Evolutionary conservation across 2,329 filamentous ascomycete species (phyloP).

Genomic region (Penicillium sp.): DNA sequence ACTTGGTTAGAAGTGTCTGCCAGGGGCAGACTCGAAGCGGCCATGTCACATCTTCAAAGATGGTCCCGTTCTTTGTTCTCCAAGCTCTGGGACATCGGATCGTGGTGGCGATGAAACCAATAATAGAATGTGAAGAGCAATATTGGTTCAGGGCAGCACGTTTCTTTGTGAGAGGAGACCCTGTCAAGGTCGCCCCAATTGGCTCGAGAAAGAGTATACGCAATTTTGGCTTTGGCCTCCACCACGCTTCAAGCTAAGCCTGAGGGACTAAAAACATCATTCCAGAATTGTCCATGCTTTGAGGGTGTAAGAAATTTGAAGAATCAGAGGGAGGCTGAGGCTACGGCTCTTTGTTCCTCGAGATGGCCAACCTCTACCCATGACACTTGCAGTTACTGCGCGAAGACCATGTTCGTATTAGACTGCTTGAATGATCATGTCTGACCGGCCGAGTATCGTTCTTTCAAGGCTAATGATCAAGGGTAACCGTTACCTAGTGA

Average conservation of each 20-base stretch:
- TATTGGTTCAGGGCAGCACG: neutral
- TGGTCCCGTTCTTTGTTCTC: neutral
- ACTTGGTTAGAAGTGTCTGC: neutral
- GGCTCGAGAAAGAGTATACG: neutral
- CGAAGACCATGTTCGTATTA: neutral
- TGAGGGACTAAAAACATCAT: neutral
- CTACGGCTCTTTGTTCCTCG: neutral
- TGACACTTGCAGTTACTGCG: neutral
- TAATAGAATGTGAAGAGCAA: neutral
- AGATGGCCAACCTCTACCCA: neutral
- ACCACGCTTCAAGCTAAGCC: neutral
- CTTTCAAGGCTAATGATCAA: neutral
- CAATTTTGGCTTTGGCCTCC: neutral
- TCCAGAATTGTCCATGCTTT: neutral
- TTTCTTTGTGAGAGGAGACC: slow-evolving; percentile 1
- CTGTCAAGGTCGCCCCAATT: neutral
- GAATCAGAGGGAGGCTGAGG: neutral
- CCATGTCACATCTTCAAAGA: neutral
- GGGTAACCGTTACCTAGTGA: neutral
- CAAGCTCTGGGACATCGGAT: neutral
- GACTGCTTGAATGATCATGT: neutral
- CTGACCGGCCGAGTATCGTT: neutral
- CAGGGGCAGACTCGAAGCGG: neutral
- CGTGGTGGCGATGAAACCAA: neutral
- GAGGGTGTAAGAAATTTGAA: neutral